Base-by-base conservation (phyloP, 805 yeast genomes). In the Zygosaccharomyces pseudorouxii region DNA sequence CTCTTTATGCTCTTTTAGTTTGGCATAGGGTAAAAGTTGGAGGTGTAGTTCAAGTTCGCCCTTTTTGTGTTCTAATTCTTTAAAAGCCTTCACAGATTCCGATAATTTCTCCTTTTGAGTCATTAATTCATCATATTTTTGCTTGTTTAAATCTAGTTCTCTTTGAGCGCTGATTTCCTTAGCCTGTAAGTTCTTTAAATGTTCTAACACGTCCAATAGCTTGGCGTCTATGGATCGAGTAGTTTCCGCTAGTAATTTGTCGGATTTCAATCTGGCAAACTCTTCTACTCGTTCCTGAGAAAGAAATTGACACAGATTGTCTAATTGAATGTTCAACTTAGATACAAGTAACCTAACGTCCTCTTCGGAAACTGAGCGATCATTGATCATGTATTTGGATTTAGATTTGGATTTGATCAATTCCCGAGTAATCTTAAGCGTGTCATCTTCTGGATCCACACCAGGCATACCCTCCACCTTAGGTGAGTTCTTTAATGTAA, bases 261-360 rank as follows among this genome's bases (percentile, higher is more conserved):
- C 89, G 1, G 95, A 86, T 25, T 86, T 77, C 55, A 88, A 70
- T 2, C 84, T 78, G 0, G 97, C 95, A 71, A 93, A 93, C 55
- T 87, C 89, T 2, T 95, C 92, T 5, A 93, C 98, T 51, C 95
- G 75, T 58, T 92, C 98, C 63, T 93, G 99, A 0, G 99, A 96
- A 47, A 93, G 71, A 60, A 93, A 93, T 63, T 92, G 97, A 61
- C 98, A 90, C 43, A 92, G 72, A 63, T 92, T 93, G 62, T 89
- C 95, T 48, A 93, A 73, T 61, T 93, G 98, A 50, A 93, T 85
- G 60, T 86, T 86, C 53, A 81, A 75, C 2, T 60, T 60, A 18
- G 67, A 63, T 23, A 85, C 70, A 0, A 75, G 36, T 3, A 67
- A 65, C 49, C 71, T 76, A 3, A 89, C 75, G 4, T 60, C 62